These are phyloP conservation scores for Sisymbrium irio DNA, from an alignment of 345 rosid genomes.

Conservation along the genomic window DNA sequence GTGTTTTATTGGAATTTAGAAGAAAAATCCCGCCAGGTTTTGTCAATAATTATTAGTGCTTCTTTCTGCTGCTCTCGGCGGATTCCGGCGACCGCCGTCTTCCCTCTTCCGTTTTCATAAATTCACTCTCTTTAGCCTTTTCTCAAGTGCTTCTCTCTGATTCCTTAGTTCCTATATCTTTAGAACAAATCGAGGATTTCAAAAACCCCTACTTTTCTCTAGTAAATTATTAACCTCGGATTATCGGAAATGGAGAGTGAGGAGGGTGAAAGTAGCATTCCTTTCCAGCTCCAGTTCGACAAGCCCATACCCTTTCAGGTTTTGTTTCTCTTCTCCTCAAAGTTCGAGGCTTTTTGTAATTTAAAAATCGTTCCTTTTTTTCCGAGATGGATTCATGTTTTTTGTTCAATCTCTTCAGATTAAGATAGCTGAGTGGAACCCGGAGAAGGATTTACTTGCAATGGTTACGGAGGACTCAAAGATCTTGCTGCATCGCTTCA, in stretches of 20 bases:
- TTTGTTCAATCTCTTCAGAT: slow-evolving; percentile 34
- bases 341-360: not conserved
- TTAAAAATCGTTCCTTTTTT: not conserved
- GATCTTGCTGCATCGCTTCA: slow-evolving; percentile 72
- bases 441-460: slow-evolving; percentile 80
- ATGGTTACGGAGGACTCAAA: slow-evolving; percentile 83
- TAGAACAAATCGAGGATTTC: not conserved
- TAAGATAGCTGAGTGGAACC: slow-evolving; percentile 79
- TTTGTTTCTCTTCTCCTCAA: slow-evolving; percentile 14
- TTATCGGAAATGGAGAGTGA: slow-evolving; percentile 64
- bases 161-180: not conserved
- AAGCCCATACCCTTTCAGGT: slow-evolving; percentile 84
- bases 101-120: not conserved
- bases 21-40: slow-evolving; percentile 35
- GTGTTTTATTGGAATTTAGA: slow-evolving; percentile 17
- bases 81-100: slow-evolving; percentile 25
- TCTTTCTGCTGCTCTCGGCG: slow-evolving; percentile 20
- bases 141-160: not conserved
- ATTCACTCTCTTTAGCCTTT: not conserved
- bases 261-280: slow-evolving; percentile 47
- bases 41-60: not conserved
- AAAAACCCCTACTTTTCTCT: not conserved
- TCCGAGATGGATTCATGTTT: not conserved
- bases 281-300: slow-evolving; percentile 87
- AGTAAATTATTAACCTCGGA: not conserved